Conservation (phyloP, 1,284 basidiomycete genomes). For the Ganoderma multipileum region DNA sequence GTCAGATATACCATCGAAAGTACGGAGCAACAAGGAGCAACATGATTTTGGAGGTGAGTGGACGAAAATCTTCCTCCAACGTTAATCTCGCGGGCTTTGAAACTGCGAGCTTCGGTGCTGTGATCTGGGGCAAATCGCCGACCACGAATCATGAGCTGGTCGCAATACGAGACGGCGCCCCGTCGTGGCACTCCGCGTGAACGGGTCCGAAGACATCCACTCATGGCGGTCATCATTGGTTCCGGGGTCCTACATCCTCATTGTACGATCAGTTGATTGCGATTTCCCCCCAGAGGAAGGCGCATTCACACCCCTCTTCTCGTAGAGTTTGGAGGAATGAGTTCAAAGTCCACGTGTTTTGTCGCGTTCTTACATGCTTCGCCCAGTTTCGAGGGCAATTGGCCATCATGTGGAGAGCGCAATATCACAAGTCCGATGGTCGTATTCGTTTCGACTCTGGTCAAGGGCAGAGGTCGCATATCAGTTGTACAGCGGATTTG, state of each 20-base stretch:
- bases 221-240: not conserved
- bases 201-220: not conserved
- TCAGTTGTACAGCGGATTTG: not conserved
- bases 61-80: not conserved
- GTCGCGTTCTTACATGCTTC: not conserved
- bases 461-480: not conserved
- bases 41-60: not conserved
- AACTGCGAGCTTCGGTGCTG: not conserved
- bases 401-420: not conserved
- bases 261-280: not conserved
- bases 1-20: not conserved
- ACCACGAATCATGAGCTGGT: not conserved
- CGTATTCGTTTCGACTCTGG: not conserved
- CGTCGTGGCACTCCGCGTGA: not conserved
- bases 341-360: not conserved
- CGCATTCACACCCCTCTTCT: not conserved
- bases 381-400: not conserved
- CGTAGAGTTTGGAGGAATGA: not conserved
- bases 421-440: not conserved
- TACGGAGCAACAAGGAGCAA: not conserved
- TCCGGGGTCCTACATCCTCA: not conserved
- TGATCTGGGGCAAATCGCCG: not conserved
- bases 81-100: constrained; percentile 1
- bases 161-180: not conserved
- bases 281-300: not conserved